phyloP scores from a whole-genome alignment of 2,329 filamentous ascomycete genomes.

The Talaromyces amestolkiae region DNA sequence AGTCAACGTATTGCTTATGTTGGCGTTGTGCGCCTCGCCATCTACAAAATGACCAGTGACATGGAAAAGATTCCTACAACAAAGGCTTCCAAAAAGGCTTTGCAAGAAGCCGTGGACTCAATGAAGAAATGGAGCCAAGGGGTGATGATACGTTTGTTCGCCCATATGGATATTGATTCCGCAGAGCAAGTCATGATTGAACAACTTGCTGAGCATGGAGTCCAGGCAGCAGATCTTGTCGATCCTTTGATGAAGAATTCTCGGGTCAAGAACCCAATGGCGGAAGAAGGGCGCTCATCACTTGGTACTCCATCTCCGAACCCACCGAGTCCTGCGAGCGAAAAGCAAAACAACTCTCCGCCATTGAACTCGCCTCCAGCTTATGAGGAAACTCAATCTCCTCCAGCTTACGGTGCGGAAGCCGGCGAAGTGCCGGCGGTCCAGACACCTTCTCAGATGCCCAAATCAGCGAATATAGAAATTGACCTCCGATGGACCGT shows the following conservation, averaged over 20 bases:
- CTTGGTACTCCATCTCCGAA: slow-evolving; percentile 38
- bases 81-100: slow-evolving; percentile 68
- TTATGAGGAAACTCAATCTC: slow-evolving; percentile 48
- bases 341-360: slow-evolving; percentile 32
- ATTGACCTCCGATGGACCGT: slow-evolving; percentile 97
- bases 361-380: slow-evolving; percentile 42
- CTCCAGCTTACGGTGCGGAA: slow-evolving; percentile 56
- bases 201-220: slow-evolving; percentile 88
- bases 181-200: slow-evolving; percentile 97
- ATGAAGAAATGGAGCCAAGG: slow-evolving; percentile 97
- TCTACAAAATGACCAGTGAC: slow-evolving; percentile 73
- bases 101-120: slow-evolving; percentile 68
- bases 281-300: slow-evolving; percentile 46
- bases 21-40: slow-evolving; percentile 76
- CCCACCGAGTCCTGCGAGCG: slow-evolving; percentile 28
- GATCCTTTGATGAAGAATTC: slow-evolving; percentile 87
- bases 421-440: slow-evolving; percentile 74
- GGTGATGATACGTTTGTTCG: slow-evolving; percentile 93
- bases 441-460: slow-evolving; percentile 77
- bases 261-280: slow-evolving; percentile 88
- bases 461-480: slow-evolving; percentile 78
- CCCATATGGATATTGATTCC: slow-evolving; percentile 92
- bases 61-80: slow-evolving; percentile 59
- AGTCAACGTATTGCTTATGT: slow-evolving; percentile 96
- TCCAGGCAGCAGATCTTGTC: slow-evolving; percentile 78